Evolutionary conservation across 768 basidiomycete species (phyloP), one percentile per base, ranked within the genome.

Genomic region (Lepiota brunneoincarnata): DNA sequence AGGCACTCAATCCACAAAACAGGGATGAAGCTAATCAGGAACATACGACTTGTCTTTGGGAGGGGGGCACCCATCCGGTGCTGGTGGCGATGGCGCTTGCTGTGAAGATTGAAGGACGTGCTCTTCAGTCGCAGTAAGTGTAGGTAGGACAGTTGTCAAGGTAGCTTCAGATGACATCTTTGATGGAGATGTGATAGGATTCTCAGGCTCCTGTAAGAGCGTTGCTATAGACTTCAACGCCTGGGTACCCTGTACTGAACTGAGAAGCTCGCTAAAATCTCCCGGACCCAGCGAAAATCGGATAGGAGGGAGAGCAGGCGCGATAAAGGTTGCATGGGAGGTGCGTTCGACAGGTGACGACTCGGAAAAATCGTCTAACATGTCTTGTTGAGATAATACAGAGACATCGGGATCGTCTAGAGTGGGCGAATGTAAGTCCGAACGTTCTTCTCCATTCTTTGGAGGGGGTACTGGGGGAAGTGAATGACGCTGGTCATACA

Each of bases 291-390:
- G 79, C 14, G 93, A 95, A 67, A 96, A 88, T n/a, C 91, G 84
- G 63, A 96, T 93, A 0, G 91, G 91, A 2, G 93, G 93, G 24
- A 94, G 74, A 2, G 91, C 89, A 36, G 93, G 93, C 0, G 91
- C 89, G 45, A 92, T 90, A 66, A 88, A 89, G 17, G 91, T 91
- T 5, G 88, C 75, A 61, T 80, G 80, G 6, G 86, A 84, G 10
- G 79, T 83, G 39, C 77, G 80, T 64, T 89, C 82, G 26, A 89
- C 80, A 0, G 84, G 81, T 1, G 83, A 81, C 10, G 81, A 81
- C 59, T 87, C 87, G 14, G 71, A 71, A 53, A 69, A 57, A 18
- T 79, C 76, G 18, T 80, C 78, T 2, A 74, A 76, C 46, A 67
- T 68, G 44, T 70, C 73, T 47, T 77, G 51, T 26, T 75, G 71